These are phyloP conservation scores for Picea mariana DNA, from an alignment of 83 land plant genomes.

Conservation along the genomic window DNA sequence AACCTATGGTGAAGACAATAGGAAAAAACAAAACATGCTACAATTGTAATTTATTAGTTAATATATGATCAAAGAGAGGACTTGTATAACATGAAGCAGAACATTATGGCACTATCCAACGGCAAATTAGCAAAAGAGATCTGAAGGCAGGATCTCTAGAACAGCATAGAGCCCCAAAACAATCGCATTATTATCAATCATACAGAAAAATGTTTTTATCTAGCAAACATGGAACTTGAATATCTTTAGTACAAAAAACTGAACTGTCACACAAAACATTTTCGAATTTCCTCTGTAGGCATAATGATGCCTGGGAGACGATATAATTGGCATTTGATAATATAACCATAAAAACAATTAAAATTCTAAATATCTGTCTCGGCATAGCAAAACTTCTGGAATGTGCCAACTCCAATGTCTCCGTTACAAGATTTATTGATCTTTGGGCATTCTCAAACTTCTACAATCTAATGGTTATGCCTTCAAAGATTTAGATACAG, in stretches of 20 bases:
- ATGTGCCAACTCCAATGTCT: background rate
- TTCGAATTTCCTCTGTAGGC: background rate
- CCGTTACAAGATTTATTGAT: background rate
- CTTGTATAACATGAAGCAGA: too few relatives aligned
- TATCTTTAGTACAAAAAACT: background rate
- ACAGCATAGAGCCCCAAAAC: background rate
- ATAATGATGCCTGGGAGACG: background rate
- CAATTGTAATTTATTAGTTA: too few relatives aligned
- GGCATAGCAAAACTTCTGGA: background rate
- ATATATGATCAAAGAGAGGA: too few relatives aligned
- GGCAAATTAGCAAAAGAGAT: background rate
- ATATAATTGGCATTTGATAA: slow-evolving; percentile 1
- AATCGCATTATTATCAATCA: background rate
- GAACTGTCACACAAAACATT: background rate
- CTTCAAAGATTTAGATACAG: background rate
- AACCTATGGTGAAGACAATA: too few relatives aligned
- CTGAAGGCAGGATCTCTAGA: background rate
- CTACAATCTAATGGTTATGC: background rate
- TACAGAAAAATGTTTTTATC: background rate
- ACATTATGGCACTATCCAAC: too few relatives aligned
- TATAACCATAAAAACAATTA: background rate
- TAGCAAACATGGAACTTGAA: too few relatives aligned
- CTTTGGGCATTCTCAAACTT: background rate
- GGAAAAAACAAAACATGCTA: too few relatives aligned
- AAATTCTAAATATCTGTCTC: background rate